These are phyloP conservation scores for Neurospora intermedia DNA, from an alignment of 495 filamentous ascomycete genomes.

Conservation along the genomic window DNA sequence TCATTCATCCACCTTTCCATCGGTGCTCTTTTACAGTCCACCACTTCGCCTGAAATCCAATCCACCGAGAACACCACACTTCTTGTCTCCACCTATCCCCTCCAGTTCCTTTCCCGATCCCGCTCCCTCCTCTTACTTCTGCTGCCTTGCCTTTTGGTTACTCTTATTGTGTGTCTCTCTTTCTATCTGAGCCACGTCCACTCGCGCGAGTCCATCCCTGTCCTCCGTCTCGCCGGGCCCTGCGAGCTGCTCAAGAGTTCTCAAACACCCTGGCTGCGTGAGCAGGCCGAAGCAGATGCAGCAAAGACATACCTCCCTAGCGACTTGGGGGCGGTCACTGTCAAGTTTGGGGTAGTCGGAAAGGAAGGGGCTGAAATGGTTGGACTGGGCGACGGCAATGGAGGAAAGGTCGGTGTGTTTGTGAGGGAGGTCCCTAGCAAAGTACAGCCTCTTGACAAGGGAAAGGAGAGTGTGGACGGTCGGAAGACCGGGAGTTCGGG, in stretches of 20 bases:
- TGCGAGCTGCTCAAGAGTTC: slow-evolving; percentile 19
- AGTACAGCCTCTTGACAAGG: neutral
- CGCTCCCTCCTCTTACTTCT: slow-evolving; percentile 11
- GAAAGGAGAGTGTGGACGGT: neutral
- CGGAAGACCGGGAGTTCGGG: neutral
- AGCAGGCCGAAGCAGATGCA: slow-evolving; percentile 12
- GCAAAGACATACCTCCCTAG: slow-evolving; percentile 16
- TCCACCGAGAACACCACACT: neutral
- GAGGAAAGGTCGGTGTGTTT: neutral
- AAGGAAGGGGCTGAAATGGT: slow-evolving; percentile 11
- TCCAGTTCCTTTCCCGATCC: slow-evolving; percentile 3
- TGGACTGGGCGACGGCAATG: slow-evolving; percentile 8
- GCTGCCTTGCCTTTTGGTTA: slow-evolving; percentile 8
- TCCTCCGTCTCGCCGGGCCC: slow-evolving; percentile 10
- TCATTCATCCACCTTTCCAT: slow-evolving; percentile 17
- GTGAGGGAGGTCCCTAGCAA: neutral
- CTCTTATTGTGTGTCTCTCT: neutral
- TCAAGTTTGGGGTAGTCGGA: slow-evolving; percentile 12
- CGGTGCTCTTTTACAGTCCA: slow-evolving; percentile 17
- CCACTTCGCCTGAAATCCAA: neutral
- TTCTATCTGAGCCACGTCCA: slow-evolving; percentile 7
- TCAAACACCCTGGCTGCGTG: slow-evolving; percentile 15
- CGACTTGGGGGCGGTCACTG: slow-evolving; percentile 10
- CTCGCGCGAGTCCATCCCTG: slow-evolving; percentile 10
- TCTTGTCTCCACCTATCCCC: neutral